Base-by-base conservation (phyloP, 1,284 basidiomycete genomes). In the Tilletiaria anomala region DNA sequence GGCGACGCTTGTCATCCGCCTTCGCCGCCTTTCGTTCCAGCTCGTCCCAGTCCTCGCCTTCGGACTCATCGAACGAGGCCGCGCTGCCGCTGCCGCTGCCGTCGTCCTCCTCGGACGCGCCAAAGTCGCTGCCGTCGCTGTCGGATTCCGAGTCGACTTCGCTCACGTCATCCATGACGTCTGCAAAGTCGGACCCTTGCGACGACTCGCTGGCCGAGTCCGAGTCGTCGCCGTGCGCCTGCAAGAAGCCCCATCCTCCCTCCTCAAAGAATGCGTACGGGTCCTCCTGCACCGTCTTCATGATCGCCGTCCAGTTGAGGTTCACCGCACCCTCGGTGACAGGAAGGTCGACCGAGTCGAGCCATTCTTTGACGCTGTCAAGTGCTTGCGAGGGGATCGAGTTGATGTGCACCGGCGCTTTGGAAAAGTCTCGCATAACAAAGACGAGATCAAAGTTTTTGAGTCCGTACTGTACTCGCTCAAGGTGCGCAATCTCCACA, bases 401-500 rank as follows among this genome's bases (percentile, higher is more conserved):
- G 32, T 57, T 64, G 31, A 66, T 44, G 39, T 61, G 88, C 15
- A 94, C 73, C 0, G 89, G 89, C 3, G 80, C 53, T 56, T 84
- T 85, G 23, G 85, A 82, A 70, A 96, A 96, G 68, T 99, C 93
- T 65, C 84, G 86, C 74, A 94, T 85, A 46, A 99, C 82, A 42
- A 97, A 78, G 15, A 94, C 84, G 67, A 97, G 76, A 73, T 97
- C 93, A 58, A 99, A 99, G 59, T 94, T 89, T 68, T 88, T 93
- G 51, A 97, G 72, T 2, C 85, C 82, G 62, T 93, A 97, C 65
- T 94, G 87, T 4, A 97, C 89, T 69, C 93, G 82, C 69, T 99
- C 93, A 53, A 99, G 70, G 35, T 93, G 94, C 2, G 87, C 89
- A 37, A 96, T 83, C 69, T 97, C 91, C 51, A 97, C 87, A 49